A percentile compares a stretch with the other conserved stretches of the same genome.
These are phyloP conservation scores for Fusarium begoniae DNA, from an alignment of 2,329 filamentous ascomycete species.

Conservation along the genomic window DNA sequence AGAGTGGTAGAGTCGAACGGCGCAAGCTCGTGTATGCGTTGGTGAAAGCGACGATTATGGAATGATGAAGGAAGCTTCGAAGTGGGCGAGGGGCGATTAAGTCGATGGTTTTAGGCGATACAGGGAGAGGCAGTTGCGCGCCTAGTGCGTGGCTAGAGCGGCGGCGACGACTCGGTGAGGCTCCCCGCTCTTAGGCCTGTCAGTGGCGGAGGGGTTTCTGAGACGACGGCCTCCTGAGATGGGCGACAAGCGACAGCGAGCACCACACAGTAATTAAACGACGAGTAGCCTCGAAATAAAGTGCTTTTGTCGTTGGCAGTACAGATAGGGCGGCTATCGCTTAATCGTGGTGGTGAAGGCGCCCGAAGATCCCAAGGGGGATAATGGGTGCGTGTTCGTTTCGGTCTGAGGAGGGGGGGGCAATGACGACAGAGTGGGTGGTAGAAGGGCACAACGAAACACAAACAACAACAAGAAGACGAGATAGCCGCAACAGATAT, in stretches of 20 bases:
- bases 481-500: conserved; percentile 15
- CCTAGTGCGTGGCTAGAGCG: conserved; percentile 39
- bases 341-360: conserved; percentile 28
- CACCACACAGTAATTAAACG: background rate
- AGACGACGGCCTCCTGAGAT: conserved; percentile 29
- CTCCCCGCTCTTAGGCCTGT: conserved; percentile 43
- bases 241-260: conserved; percentile 13
- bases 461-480: conserved; percentile 17
- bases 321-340: conserved; percentile 12
- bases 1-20: conserved; percentile 11
- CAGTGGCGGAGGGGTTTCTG: conserved; percentile 42
- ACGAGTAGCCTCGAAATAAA: conserved; percentile 2
- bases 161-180: conserved; percentile 43
- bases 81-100: conserved; percentile 20
- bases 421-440: conserved; percentile 54
- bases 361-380: conserved; percentile 17
- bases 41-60: conserved; percentile 9
- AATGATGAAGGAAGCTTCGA: conserved; percentile 21
- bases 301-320: conserved; percentile 22
- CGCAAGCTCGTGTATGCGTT: conserved; percentile 22
- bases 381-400: conserved; percentile 38
- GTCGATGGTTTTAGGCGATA: conserved; percentile 31
- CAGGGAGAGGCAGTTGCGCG: conserved; percentile 38
- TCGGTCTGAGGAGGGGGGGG: conserved; percentile 38
- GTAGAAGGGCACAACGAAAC: conserved; percentile 43